phyloP scores from a whole-genome alignment of 352 stramenopile species.

The Phytopythium cucurbitacearum region DNA sequence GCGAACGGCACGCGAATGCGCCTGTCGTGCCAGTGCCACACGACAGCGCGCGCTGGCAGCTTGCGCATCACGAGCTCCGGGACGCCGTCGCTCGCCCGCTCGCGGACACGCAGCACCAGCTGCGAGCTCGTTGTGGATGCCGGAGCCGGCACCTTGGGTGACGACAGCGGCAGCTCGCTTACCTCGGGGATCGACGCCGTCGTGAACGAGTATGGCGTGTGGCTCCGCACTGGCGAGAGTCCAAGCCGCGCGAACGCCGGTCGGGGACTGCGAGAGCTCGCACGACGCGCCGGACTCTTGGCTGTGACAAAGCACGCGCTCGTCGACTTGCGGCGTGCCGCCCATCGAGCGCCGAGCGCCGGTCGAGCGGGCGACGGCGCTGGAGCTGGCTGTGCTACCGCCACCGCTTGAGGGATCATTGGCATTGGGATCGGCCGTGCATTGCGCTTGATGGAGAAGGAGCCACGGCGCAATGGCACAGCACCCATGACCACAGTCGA shows the following conservation, averaged over 20 bases:
- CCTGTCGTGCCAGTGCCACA: slow-evolving; percentile 65
- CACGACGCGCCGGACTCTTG: neutral
- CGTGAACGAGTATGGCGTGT: slow-evolving; percentile 2
- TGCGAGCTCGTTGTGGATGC: slow-evolving; percentile 20
- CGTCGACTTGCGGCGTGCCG: slow-evolving; percentile 53
- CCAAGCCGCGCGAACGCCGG: slow-evolving; percentile 6
- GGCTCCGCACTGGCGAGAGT: neutral
- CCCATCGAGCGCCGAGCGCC: neutral
- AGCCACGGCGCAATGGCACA: slow-evolving; percentile 51
- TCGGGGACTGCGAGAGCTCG: slow-evolving; percentile 12
- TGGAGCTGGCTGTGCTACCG: neutral
- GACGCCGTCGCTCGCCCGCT: slow-evolving; percentile 38
- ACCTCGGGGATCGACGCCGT: slow-evolving; percentile 2
- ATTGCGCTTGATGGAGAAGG: slow-evolving; percentile 66
- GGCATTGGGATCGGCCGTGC: slow-evolving; percentile 26
- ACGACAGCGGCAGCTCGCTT: slow-evolving; percentile 9
- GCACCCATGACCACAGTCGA: slow-evolving; percentile 28
- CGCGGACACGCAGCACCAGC: slow-evolving; percentile 54
- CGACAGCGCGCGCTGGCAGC: slow-evolving; percentile 28
- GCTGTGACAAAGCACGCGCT: slow-evolving; percentile 23
- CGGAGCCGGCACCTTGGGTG: neutral
- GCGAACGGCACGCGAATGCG: slow-evolving; percentile 36
- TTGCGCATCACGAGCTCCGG: slow-evolving; percentile 66
- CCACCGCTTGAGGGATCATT: neutral
- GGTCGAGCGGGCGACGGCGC: slow-evolving; percentile 1